A percentile compares a stretch with the other conserved stretches of the same genome.
Conservation (phyloP, 495 filamentous ascomycete genomes). For the Aspergillus saccharolyticus region DNA sequence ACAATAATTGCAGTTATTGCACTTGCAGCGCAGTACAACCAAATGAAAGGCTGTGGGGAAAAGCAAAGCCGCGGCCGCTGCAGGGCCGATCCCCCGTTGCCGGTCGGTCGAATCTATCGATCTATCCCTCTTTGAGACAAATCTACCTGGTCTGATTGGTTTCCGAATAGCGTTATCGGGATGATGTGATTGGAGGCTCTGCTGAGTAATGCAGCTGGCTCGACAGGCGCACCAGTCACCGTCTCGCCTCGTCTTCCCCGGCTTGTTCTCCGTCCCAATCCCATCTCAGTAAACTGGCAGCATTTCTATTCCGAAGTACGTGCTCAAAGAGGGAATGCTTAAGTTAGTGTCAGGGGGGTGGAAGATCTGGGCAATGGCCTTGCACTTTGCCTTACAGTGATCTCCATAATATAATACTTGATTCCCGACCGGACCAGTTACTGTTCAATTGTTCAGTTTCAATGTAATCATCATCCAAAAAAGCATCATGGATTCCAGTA, state of each 20-base stretch:
- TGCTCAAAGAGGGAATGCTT: too few species aligned
- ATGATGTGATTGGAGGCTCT: slow-evolving; percentile 20
- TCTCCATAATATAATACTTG: too few species aligned
- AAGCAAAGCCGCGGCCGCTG: slow-evolving; percentile 20
- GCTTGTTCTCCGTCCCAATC: not conserved
- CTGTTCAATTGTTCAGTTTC: too few species aligned
- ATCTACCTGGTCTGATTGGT: slow-evolving; percentile 19
- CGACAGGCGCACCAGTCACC: not conserved
- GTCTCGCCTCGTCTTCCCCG: not conserved
- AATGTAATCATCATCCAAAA: too few species aligned
- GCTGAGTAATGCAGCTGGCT: slow-evolving; percentile 5
- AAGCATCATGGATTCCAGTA: slow-evolving; percentile 22
- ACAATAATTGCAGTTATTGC: too few species aligned
- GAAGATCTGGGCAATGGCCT: too few species aligned
- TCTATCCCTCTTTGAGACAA: slow-evolving; percentile 19
- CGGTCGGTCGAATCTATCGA: slow-evolving; percentile 18
- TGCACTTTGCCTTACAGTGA: too few species aligned
- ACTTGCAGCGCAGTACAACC: too few species aligned
- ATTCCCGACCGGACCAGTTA: too few species aligned
- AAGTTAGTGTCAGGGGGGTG: too few species aligned
- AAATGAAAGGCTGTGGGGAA: slow-evolving; percentile 22
- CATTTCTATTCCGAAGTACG: too few species aligned
- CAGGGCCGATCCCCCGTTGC: slow-evolving; percentile 31
- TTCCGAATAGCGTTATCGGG: slow-evolving; percentile 18
- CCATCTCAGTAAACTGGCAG: too few species aligned